Evolutionary conservation across 495 filamentous ascomycete genomes (phyloP).

Genomic region (Beverwykella pulmonaria): DNA sequence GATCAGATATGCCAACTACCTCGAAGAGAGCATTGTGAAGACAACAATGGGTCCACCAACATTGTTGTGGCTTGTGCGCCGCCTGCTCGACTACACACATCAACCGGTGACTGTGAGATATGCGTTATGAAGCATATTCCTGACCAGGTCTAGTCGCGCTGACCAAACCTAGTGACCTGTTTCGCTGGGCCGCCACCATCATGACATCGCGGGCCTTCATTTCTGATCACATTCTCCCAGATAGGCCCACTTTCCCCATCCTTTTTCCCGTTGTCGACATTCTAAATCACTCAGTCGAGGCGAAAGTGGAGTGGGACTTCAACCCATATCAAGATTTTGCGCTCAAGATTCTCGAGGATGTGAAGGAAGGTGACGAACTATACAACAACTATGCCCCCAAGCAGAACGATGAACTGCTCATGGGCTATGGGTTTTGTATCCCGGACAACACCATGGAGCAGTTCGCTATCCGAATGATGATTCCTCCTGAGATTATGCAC

Average conservation of each 20-base stretch:
- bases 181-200: constrained; percentile 63
- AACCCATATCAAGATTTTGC: constrained; percentile 50
- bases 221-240: constrained; percentile 53
- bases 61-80: neutral
- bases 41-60: neutral
- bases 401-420: constrained; percentile 66
- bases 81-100: neutral
- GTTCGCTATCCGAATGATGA: constrained; percentile 40
- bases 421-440: constrained; percentile 71
- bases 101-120: neutral
- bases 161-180: neutral
- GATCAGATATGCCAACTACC: constrained; percentile 17
- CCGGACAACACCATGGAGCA: constrained; percentile 53
- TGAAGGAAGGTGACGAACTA: constrained; percentile 58
- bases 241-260: constrained; percentile 50
- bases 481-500: constrained; percentile 11
- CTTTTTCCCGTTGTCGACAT: constrained; percentile 66
- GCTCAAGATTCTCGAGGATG: constrained; percentile 46
- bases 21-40: constrained; percentile 2
- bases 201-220: constrained; percentile 60
- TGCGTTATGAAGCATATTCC: neutral
- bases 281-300: constrained; percentile 60
- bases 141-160: neutral
- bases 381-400: constrained; percentile 72
- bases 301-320: constrained; percentile 65